phyloP scores from a whole-genome alignment of 129 eudicot species.

The Helianthus tuberosus region DNA sequence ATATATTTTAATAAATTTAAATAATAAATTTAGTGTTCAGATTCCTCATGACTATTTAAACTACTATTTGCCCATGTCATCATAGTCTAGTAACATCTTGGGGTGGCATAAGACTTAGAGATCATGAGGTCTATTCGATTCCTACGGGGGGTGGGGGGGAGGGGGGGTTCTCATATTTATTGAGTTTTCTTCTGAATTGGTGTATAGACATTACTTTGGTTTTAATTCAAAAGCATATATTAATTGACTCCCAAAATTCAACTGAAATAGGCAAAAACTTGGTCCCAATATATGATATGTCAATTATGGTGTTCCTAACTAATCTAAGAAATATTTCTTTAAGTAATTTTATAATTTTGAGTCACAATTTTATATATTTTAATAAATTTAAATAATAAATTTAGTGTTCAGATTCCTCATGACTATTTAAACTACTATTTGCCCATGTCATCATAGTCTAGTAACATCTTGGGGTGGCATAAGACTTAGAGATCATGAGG shows the following conservation, averaged over 20 bases:
- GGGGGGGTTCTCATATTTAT: no score
- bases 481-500: no score
- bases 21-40: not conserved
- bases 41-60: not conserved
- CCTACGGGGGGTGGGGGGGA: no score
- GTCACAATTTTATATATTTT: not conserved
- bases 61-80: no score
- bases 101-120: no score
- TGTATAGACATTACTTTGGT: not conserved
- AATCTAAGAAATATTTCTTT: not conserved
- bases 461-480: no score
- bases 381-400: not conserved
- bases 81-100: no score
- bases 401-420: not conserved
- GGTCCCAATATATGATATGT: constrained; percentile 31
- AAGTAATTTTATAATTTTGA: not conserved
- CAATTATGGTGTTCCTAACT: constrained; percentile 30
- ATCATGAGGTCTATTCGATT: no score
- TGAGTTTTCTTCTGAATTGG: no score
- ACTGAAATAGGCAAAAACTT: constrained; percentile 15
- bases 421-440: not conserved
- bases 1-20: not conserved
- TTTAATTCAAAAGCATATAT: constrained; percentile 24
- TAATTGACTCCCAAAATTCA: constrained; percentile 25
- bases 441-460: no score